Evolutionary conservation across 1,284 basidiomycete genomes (phyloP), one percentile per base, ranked within the genome.

Genomic region (Ceratobasidium sp.): DNA sequence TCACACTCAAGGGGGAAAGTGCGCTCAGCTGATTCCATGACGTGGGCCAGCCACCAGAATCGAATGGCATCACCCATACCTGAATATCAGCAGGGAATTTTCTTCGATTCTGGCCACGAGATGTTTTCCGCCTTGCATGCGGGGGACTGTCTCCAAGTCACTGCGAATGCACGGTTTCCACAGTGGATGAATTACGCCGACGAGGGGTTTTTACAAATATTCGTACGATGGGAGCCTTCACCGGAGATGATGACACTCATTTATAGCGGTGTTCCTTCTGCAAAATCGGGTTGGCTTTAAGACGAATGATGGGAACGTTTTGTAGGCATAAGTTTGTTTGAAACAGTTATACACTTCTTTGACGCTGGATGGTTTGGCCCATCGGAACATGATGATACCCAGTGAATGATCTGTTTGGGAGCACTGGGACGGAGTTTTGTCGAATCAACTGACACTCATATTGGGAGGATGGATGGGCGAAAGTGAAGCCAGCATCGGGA

Each of bases 181-280:
- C 37, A 37, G 13, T 62, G 59, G 59, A 43, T 24, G 19, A 62
- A 62, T 16, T 62, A 62, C 9, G 59, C 59, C 22, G 39, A 62
- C 4, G 16, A 27, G 29, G 59, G 59, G 5, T 9, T 2, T 27
- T 27, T 62, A 16, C 37, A 43, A 14, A 22, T 62, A 22, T 62
- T 62, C 39, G n/a, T 41, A 9, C 59, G 16, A 1, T 62, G 59
- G 59, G 59, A 43, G 59, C 59, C 59, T 62, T 62, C 59, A 14
- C 41, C 59, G 6, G 34, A 62, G 9, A 62, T 43, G 59, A 62
- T 62, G 39, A 43, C 43, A 27, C 37, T 62, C 37, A 46, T 62
- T 43, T 62, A 62, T 27, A 4, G 22, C 11, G 24, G n/a, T 16
- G 6, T 34, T 13, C 24, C 24, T 24, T 24, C 9, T 49, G 48